Conservation (phyloP, 352 stramenopile genomes). For the Pythium angustatum region DNA sequence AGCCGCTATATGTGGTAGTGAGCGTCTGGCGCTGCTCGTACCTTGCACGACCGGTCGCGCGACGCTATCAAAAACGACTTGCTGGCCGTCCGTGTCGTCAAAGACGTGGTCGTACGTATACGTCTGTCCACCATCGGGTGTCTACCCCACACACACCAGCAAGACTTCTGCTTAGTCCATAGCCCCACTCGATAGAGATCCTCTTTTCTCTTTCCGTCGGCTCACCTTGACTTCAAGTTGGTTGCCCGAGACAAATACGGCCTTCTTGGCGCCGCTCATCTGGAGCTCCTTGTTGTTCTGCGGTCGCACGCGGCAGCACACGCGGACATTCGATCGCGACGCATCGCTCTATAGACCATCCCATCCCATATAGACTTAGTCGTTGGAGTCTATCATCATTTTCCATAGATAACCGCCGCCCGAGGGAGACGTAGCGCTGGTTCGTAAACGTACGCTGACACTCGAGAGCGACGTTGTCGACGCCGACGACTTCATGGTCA, state of each 20-base stretch:
- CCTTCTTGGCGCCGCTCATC: conserved; percentile 55
- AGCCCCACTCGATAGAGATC: no score
- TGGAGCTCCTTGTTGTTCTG: conserved; percentile 80
- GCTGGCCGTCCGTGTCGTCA: conserved; percentile 73
- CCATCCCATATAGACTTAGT: not conserved
- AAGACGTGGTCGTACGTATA: conserved; percentile 93
- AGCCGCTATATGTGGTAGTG: no score
- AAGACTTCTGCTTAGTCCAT: no score
- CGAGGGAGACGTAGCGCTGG: no score
- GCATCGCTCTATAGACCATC: conserved; percentile 16
- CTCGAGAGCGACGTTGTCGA: conserved; percentile 34
- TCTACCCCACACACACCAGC: conserved; percentile 23
- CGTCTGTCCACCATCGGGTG: conserved; percentile 59
- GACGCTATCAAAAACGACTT: conserved; percentile 88
- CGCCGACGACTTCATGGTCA: conserved; percentile 27
- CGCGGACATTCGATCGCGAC: conserved; percentile 63
- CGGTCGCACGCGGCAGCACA: conserved; percentile 82
- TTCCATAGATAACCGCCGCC: not conserved
- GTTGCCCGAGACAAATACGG: conserved; percentile 51
- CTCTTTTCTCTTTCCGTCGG: no score
- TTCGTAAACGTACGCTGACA: conserved; percentile 26
- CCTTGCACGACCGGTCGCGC: conserved; percentile 88
- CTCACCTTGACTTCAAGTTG: conserved; percentile 70
- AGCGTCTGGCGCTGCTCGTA: conserved; percentile 28
- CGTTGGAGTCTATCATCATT: no score